These are phyloP conservation scores for Aspergillus floridensis DNA, from an alignment of 2,329 filamentous ascomycete species.

Conservation along the genomic window DNA sequence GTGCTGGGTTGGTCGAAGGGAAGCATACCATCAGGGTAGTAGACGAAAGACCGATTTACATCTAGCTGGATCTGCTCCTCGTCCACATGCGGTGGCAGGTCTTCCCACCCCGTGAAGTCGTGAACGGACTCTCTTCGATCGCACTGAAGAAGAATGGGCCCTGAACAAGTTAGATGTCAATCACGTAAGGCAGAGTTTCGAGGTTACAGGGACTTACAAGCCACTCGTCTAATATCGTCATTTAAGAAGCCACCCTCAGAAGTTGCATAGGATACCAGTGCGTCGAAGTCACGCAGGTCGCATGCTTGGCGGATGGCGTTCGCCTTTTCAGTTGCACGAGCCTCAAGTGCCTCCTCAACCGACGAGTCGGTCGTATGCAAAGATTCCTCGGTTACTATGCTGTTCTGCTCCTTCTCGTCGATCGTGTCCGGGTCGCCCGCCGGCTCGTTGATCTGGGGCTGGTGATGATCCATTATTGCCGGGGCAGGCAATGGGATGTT, in stretches of 20 bases:
- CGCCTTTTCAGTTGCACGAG: constrained; percentile 37
- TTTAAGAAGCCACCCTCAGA: constrained; percentile 65
- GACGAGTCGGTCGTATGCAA: constrained; percentile 1
- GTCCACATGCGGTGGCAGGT: constrained; percentile 74
- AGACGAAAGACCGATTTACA: constrained; percentile 93
- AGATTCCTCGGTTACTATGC: not conserved
- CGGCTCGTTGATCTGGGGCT: not conserved
- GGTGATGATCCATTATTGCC: not conserved
- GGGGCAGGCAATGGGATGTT: not conserved
- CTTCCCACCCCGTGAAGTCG: constrained; percentile 50
- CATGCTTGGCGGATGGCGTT: constrained; percentile 60
- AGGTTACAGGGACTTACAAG: constrained; percentile 62
- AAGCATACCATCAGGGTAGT: constrained; percentile 77
- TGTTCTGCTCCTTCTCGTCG: not conserved
- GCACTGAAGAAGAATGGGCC: constrained; percentile 51
- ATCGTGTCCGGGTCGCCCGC: not conserved
- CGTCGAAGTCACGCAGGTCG: constrained; percentile 54
- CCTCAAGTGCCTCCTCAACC: constrained; percentile 6
- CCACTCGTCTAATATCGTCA: constrained; percentile 66
- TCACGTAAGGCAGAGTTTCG: constrained; percentile 3
- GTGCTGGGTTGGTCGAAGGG: not conserved
- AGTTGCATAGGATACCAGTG: constrained; percentile 58
- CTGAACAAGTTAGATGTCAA: constrained; percentile 29
- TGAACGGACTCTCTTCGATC: constrained; percentile 18
- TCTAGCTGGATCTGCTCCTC: constrained; percentile 90